Percentiles rank a stretch among this genome's conserved stretches.
phyloP scores from a whole-genome alignment of 768 basidiomycete genomes.

The Myochromella boudieri region DNA sequence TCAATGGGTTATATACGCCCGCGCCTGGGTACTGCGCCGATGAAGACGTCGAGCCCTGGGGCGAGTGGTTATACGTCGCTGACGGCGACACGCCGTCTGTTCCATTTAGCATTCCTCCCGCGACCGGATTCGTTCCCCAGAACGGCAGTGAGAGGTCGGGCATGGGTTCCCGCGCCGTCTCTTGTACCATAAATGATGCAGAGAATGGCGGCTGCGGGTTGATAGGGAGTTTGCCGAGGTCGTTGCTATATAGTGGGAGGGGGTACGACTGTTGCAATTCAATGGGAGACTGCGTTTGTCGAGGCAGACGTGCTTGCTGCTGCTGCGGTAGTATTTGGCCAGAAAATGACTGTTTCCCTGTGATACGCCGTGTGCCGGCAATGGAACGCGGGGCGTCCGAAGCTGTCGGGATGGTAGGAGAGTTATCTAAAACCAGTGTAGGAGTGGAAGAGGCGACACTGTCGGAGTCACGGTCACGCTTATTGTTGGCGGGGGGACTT shows the following conservation, averaged over 20 bases:
- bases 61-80: background rate
- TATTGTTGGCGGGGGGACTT: conserved; percentile 49
- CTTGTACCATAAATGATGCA: background rate
- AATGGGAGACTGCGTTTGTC: conserved; percentile 2
- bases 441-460: conserved; percentile 34
- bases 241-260: conserved; percentile 62
- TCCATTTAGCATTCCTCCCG: background rate
- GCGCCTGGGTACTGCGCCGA: conserved; percentile 26
- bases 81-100: background rate
- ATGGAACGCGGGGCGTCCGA: conserved; percentile 31
- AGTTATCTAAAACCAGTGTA: conserved; percentile 7
- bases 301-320: background rate
- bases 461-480: conserved; percentile 65
- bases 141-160: conserved; percentile 2
- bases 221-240: conserved; percentile 54
- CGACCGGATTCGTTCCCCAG: conserved; percentile 7
- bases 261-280: too few relatives aligned
- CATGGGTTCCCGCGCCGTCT: too few relatives aligned
- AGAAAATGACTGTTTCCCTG: conserved; percentile 4
- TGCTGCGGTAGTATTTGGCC: too few relatives aligned
- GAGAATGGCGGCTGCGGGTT: conserved; percentile 13
- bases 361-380: conserved; percentile 36
- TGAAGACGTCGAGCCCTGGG: conserved; percentile 14
- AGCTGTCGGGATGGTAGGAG: conserved; percentile 1
- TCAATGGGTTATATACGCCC: conserved; percentile 9